Percentiles rank a stretch among this genome's conserved stretches.
Conservation (phyloP, 805 yeast species). For the Clavispora vitiphila region DNA sequence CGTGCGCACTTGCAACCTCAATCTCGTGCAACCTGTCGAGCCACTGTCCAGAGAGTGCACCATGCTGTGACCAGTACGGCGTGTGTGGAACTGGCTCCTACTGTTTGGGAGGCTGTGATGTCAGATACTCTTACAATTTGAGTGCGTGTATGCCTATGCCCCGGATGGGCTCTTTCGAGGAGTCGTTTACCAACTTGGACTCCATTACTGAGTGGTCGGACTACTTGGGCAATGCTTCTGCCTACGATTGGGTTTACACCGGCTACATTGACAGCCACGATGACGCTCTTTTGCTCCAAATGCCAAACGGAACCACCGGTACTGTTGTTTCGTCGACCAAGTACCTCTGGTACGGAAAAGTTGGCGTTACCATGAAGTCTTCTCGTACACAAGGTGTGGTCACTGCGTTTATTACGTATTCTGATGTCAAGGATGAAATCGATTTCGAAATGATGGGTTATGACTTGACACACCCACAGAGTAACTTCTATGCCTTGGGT, state of each 20-base stretch:
- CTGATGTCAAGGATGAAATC: conserved; percentile 85
- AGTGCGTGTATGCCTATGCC: conserved; percentile 87
- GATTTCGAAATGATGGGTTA: conserved; percentile 86
- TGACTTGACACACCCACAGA: conserved; percentile 60
- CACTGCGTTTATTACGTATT: conserved; percentile 73
- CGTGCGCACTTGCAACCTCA: neutral
- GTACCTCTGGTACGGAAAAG: conserved; percentile 85
- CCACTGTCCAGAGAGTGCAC: conserved; percentile 70
- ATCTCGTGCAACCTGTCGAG: conserved; percentile 46
- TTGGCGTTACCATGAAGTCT: conserved; percentile 62
- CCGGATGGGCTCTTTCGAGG: conserved; percentile 48
- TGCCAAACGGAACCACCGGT: conserved; percentile 75
- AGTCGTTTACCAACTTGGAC: conserved; percentile 35
- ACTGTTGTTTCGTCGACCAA: conserved; percentile 75
- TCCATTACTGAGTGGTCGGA: conserved; percentile 22
- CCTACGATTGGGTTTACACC: conserved; percentile 64
- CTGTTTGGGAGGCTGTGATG: conserved; percentile 89
- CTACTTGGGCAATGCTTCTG: conserved; percentile 68
- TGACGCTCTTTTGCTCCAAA: conserved; percentile 57
- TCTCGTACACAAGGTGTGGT: conserved; percentile 79
- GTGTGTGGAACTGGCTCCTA: conserved; percentile 69
- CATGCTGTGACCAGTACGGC: conserved; percentile 85
- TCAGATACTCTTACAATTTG: conserved; percentile 57
- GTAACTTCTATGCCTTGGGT: conserved; percentile 80
- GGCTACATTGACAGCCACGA: conserved; percentile 51